Conservation (phyloP, 2,329 filamentous ascomycete species). For the Alternaria sp. region DNA sequence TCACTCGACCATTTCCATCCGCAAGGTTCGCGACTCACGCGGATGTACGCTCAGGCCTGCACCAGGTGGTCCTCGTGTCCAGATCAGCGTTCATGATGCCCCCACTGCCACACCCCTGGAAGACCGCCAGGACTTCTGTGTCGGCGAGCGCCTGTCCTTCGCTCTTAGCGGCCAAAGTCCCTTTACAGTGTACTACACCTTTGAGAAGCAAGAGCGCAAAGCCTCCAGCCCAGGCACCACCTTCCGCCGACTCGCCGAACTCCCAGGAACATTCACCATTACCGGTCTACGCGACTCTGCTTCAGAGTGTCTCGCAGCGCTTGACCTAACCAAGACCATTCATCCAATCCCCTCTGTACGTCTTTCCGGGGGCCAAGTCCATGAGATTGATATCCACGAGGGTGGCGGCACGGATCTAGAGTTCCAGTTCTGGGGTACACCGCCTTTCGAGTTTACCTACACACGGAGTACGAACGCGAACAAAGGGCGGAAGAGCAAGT, state of each 20-base stretch:
- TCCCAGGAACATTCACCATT: slow-evolving; percentile 86
- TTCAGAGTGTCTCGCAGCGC: slow-evolving; percentile 82
- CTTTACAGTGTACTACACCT: slow-evolving; percentile 92
- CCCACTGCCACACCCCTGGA: slow-evolving; percentile 90
- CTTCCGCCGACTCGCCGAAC: slow-evolving; percentile 93
- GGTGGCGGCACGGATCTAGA: slow-evolving; percentile 91
- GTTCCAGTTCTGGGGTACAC: slow-evolving; percentile 94
- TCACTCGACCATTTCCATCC: slow-evolving; percentile 87
- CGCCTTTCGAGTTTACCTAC: slow-evolving; percentile 98
- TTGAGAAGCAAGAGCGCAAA: slow-evolving; percentile 79
- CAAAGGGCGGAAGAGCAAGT: slow-evolving; percentile 63
- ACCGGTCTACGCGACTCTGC: slow-evolving; percentile 87
- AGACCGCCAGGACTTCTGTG: slow-evolving; percentile 86
- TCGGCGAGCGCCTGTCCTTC: slow-evolving; percentile 93
- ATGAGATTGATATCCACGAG: slow-evolving; percentile 92
- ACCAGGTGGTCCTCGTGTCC: slow-evolving; percentile 75
- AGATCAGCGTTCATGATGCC: slow-evolving; percentile 91
- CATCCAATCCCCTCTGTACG: slow-evolving; percentile 92
- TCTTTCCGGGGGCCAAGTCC: slow-evolving; percentile 82
- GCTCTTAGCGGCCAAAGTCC: slow-evolving; percentile 89
- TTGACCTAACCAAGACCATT: slow-evolving; percentile 81
- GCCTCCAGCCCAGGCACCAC: slow-evolving; percentile 80
- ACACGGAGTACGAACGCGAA: slow-evolving; percentile 89
- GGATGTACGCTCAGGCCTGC: slow-evolving; percentile 81
- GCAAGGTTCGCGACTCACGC: slow-evolving; percentile 84